These are phyloP conservation scores for Sophora flavescens DNA, from an alignment of 306 rosid species.

Conservation along the genomic window DNA sequence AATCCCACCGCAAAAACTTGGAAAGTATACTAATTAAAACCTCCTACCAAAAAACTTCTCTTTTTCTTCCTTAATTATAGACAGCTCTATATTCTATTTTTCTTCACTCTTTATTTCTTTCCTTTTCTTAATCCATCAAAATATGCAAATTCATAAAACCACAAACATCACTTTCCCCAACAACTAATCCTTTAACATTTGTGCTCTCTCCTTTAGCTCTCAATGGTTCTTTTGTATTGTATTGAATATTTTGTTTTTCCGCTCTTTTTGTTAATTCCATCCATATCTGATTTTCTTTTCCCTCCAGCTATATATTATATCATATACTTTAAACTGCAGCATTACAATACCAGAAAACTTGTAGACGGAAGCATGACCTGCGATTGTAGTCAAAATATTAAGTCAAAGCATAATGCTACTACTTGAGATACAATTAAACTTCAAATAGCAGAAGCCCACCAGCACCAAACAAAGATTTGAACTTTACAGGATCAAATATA, in stretches of 20 bases:
- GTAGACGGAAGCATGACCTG: conserved; percentile 68
- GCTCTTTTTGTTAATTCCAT: conserved; percentile 33
- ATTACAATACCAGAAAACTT: conserved; percentile 55
- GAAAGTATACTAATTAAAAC: conserved; percentile 11
- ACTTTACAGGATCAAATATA: not conserved
- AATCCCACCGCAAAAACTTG: conserved; percentile 30
- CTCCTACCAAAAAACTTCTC: conserved; percentile 27
- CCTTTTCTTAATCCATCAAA: conserved; percentile 8
- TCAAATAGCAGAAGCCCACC: conserved; percentile 26
- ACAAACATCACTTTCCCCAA: conserved; percentile 16
- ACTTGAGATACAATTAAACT: conserved; percentile 33
- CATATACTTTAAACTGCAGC: conserved; percentile 56
- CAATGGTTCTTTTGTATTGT: not conserved
- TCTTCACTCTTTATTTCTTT: not conserved
- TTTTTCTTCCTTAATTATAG: conserved; percentile 31
- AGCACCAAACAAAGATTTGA: conserved; percentile 31
- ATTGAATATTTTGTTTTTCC: conserved; percentile 37
- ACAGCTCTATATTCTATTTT: conserved; percentile 9
- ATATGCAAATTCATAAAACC: conserved; percentile 21
- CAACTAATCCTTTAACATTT: conserved; percentile 18
- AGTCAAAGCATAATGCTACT: conserved; percentile 49
- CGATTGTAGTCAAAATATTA: conserved; percentile 59
- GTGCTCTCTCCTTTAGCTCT: conserved; percentile 16
- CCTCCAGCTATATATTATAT: conserved; percentile 38
- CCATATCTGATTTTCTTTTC: conserved; percentile 33